phyloP scores from a whole-genome alignment of 2,329 filamentous ascomycete genomes.

The Colletotrichum aenigma region DNA sequence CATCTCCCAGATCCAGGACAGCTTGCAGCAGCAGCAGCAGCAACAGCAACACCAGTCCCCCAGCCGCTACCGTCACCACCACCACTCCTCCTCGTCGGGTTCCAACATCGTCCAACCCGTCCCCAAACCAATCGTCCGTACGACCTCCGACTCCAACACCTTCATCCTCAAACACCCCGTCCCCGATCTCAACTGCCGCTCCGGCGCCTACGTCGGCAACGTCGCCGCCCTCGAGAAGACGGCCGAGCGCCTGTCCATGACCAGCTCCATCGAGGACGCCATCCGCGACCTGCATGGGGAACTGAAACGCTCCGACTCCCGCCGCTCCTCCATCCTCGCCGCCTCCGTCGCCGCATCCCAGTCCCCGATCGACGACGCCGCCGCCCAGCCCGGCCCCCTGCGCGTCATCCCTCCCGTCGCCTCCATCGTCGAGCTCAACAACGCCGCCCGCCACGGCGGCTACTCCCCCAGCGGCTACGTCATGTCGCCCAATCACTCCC shows the following conservation, averaged over 20 bases:
- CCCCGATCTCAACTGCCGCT: slow-evolving; percentile 65
- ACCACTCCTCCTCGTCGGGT: slow-evolving; percentile 16
- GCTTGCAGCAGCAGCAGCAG: slow-evolving; percentile 11
- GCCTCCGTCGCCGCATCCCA: slow-evolving; percentile 39
- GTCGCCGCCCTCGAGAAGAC: slow-evolving; percentile 77
- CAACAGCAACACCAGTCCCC: background rate
- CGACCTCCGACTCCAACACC: slow-evolving; percentile 46
- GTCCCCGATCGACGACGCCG: slow-evolving; percentile 23
- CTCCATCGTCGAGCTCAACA: slow-evolving; percentile 75
- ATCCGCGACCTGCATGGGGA: slow-evolving; percentile 76
- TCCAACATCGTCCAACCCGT: background rate
- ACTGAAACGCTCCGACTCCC: slow-evolving; percentile 72
- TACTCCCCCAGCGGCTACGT: slow-evolving; percentile 73
- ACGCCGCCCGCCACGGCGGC: slow-evolving; percentile 68
- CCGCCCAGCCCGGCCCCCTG: slow-evolving; percentile 30
- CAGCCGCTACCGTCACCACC: background rate
- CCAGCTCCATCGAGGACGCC: slow-evolving; percentile 78
- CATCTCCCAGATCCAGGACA: slow-evolving; percentile 24
- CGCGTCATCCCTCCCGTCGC: slow-evolving; percentile 53
- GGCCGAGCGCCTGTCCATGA: slow-evolving; percentile 75
- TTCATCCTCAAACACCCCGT: slow-evolving; percentile 60
- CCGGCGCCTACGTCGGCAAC: slow-evolving; percentile 67
- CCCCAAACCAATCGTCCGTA: slow-evolving; percentile 51
- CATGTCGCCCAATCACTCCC: slow-evolving; percentile 69
- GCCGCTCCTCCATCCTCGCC: slow-evolving; percentile 66